Base-by-base conservation (phyloP, 352 stramenopile species). In the Pythium grandisporangium region DNA sequence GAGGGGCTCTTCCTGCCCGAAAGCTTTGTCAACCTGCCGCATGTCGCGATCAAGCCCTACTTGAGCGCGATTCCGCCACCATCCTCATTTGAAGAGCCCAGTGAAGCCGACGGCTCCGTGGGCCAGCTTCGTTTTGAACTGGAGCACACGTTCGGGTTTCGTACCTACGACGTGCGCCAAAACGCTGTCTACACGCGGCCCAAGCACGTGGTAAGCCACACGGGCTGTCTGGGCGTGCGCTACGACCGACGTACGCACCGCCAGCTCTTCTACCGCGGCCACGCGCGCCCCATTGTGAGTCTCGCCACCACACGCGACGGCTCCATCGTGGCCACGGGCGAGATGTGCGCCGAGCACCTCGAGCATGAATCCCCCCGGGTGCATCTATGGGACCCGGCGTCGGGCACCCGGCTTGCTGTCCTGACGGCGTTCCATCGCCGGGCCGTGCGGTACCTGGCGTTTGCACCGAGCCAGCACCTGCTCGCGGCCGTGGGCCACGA, bases 171-270 rank as follows among this genome's bases (percentile, higher is more conserved):
- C 30, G 63, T 69, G 2, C 67, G 77, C 20, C 70, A 81, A 37
- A 83, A 80, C 27, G 58, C 51, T 0, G 59, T 67, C 17, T 91
- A 88, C 26, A 49, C 62, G 37, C 77, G 74, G 36, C 66, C 67
- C 27, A 88, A 88, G 39, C 65, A 72, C 30, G 61, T 91, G 2
- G 23, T 91, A 10, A 84, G 61, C 40, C 60, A 66, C n/a, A 60
- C 74, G 4, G 77, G 71, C 4, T 73, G 63, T 23, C 26, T 91
- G 25, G 77, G 61, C 6, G 50, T 88, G 23, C 70, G 72, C 23
- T 91, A 91, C 57, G 74, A 91, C 30, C 70, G 77, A 14, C 74
- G 76, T 19, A 65, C 61, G n/a, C 74, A 88, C 41, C 30, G 47
- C 1, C 74, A 91, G 46, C 59, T 61, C 32, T 88, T 88, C 44